Evolutionary conservation across 129 eudicot species (phyloP), one percentile per base, ranked within the genome.

Genomic region (Escallonia rubra): DNA sequence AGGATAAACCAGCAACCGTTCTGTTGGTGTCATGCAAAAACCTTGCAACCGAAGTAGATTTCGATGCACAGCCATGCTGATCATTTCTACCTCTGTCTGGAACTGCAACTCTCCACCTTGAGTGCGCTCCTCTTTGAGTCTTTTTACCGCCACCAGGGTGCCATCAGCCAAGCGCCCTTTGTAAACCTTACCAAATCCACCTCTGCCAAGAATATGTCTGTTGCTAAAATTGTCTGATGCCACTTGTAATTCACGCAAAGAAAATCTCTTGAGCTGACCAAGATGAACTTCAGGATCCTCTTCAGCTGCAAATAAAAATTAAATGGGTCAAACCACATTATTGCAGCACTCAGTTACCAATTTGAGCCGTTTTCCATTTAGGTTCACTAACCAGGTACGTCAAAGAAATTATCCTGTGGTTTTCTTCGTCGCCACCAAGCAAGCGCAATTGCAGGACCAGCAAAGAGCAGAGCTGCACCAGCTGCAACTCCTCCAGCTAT

Each of bases 401-500:
- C 98, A 76, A 84, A 86, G 91, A 88, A 92, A 78, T 76, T 81
- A 73, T 86, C 96, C 48, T 76, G 89, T 38, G 87, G 88, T 49
- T 92, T 86, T 74, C 79, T 83, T 65, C 85, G 74, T 52, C 95
- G 70, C 82, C 77, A 78, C 81, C 77, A 86, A 54, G 78, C 89
- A 78, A 92, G 85, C 46, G 86, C 86, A 72, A 92, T 83, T 63
- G 94, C 83, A 52, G 95, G 95, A 69, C 76, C 89, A 15, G 83
- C 91, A 68, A 92, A 92, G 55, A 92, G 85, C 55, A 92, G 80
- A 47, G 89, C 91, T 40, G 86, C 86, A 63, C 95, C 98, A 16
- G 86, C 95, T 74, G 87, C 89, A 77, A 86, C 91, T 56, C 98
- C 98, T 75, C 87, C 95, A 7, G 91, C 91, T 72, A 92, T 88